Evolutionary conservation across 352 stramenopile species (phyloP), one percentile per base, ranked within the genome.

Genomic region (Thalassiosira sp.): DNA sequence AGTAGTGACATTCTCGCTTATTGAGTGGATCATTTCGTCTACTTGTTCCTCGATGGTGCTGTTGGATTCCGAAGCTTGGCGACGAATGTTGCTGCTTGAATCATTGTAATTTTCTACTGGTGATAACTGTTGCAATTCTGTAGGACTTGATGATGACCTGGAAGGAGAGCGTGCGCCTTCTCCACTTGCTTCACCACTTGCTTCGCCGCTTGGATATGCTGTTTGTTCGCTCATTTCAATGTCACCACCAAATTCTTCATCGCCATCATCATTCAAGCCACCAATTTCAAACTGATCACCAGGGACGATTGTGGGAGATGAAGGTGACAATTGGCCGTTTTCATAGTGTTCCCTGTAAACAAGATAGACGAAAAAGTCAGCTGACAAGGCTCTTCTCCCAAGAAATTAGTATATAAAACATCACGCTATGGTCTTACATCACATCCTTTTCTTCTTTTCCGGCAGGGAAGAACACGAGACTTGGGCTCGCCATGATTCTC

Each of bases 391-490:
- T 16, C n/a, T 49, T 18, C 33, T n/a, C 37, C 49, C 3, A 46
- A 3, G 0, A 2, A 1, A 31, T 52, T 40, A 16, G 16, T 16
- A 18, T 33, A 7, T 6, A 3, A 3, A 40, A 27, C 10, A 3
- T 10, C 31, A 42, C 13, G 5, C 20, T 2, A 15, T 51, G 3
- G 10, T 59, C 67, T 76, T 25, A 76, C 60, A 91, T 77, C 0
- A 91, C 69, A 68, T 91, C 85, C 1, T 84, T 73, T 31, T 89
- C 75, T 60, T 87, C 81, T 54, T 92, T 89, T 31, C 68, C 80
- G 25, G 85, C 84, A 35, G 84, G 81, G 72, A 92, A 92, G 8
- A 92, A 72, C n/a, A 89, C 48, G 20, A 92, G 67, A 76, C 76
- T 88, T 13, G 77, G 73, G 40, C 67, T 84, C n/a, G 72, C 68